Evolutionary conservation across 1,139 yeast genomes (phyloP), one percentile per base, ranked within the genome.

Genomic region (Kodamaea arcana): DNA sequence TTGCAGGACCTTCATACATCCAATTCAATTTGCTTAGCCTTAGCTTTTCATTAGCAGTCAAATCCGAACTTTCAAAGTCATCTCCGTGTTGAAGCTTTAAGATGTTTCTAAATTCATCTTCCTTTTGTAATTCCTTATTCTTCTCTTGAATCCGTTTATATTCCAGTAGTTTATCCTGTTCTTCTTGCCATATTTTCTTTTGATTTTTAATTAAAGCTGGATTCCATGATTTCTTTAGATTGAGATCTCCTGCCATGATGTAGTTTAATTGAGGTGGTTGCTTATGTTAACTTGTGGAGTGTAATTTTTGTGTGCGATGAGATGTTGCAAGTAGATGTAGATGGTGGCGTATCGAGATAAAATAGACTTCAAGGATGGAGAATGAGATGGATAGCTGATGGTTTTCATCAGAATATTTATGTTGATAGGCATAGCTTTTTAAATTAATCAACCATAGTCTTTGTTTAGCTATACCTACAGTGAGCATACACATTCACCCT

Each of bases 161-260:
- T 51, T 87, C 95, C 21, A 76, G 75, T 8, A 87, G 63, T 15
- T 85, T 80, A 34, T 81, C 82, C 51, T 87, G 90, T 52, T 92
- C 97, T 38, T 69, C 72, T 47, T 80, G 72, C 94, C 95, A 84
- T 23, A 90, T 92, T 52, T 81, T 83, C 47, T 80, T 82, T 60
- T 83, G 90, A 66, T 92, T 92, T 59, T 84, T 84, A 49, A 84
- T 67, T 33, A 86, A 68, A 28, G 85, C 90, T 3, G 97, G 97
- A 56, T 90, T 88, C 97, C 97, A 92, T 40, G 97, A 90, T 58
- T 92, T 92, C 60, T 90, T 83, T 39, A 88, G 60, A 55, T 90
- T 90, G 44, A 90, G 68, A 58, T 90, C 95, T 6, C 94, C 88
- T 2, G 94, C 86, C 75, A 69, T 69, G 15, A 18, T 18, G 9